Evolutionary conservation across 2,329 filamentous ascomycete species (phyloP).

Genomic region (Coniochaeta sp.): DNA sequence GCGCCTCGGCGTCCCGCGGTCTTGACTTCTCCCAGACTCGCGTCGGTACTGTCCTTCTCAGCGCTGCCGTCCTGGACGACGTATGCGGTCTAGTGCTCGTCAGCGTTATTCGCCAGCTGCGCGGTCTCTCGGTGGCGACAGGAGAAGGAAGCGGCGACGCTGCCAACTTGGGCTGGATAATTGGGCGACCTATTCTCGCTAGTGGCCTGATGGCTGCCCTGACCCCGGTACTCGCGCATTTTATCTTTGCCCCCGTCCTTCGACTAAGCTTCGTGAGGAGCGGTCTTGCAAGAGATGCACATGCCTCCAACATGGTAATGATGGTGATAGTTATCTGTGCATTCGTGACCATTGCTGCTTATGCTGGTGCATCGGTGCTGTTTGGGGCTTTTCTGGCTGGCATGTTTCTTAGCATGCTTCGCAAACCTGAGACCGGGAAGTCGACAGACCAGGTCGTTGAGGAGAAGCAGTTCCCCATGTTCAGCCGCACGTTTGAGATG

Average conservation of each 20-base stretch:
- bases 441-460: background rate
- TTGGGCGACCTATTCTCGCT: slow-evolving; percentile 38
- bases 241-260: slow-evolving; percentile 26
- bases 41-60: slow-evolving; percentile 55
- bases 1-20: slow-evolving; percentile 15
- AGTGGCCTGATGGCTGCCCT: slow-evolving; percentile 28
- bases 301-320: background rate
- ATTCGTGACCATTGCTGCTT: slow-evolving; percentile 42
- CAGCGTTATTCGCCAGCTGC: slow-evolving; percentile 64
- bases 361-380: slow-evolving; percentile 55
- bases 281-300: background rate
- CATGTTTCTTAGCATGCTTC: slow-evolving; percentile 44
- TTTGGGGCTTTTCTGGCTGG: slow-evolving; percentile 59
- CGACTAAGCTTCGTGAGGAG: background rate
- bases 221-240: slow-evolving; percentile 36
- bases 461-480: slow-evolving; percentile 1
- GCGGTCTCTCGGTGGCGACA: slow-evolving; percentile 9
- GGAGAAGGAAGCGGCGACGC: background rate
- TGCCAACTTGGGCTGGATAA: slow-evolving; percentile 21
- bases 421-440: background rate
- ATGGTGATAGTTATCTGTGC: slow-evolving; percentile 11
- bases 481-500: slow-evolving; percentile 23
- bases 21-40: slow-evolving; percentile 35
- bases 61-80: slow-evolving; percentile 77
- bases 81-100: slow-evolving; percentile 72